phyloP scores from a whole-genome alignment of 1,139 yeast species.

The Nakaseomyces bracarensis region DNA sequence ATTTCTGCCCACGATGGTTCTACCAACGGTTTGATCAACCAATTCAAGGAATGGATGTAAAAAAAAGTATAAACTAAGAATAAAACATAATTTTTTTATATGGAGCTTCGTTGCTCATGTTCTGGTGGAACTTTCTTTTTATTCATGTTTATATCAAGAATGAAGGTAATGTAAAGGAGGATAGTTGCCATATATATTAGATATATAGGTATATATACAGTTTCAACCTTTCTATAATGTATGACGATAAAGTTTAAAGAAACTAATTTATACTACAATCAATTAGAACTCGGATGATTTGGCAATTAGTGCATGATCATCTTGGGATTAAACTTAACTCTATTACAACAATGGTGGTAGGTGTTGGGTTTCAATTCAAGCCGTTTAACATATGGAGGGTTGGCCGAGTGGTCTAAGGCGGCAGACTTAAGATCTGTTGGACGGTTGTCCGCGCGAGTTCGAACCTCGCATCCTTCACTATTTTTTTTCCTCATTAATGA shows the following conservation, averaged over 20 bases:
- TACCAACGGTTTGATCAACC: conserved; percentile 87
- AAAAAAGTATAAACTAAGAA: not conserved
- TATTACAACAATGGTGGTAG: too few relatives aligned
- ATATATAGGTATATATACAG: not conserved
- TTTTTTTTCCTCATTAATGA: conserved; percentile 27
- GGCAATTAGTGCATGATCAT: too few relatives aligned
- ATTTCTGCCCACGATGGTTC: conserved; percentile 77
- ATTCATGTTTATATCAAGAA: not conserved
- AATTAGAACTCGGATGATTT: too few relatives aligned
- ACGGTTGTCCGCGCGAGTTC: conserved; percentile 62
- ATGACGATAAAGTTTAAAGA: conserved; percentile 4
- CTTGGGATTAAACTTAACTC: too few relatives aligned
- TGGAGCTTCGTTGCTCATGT: too few relatives aligned
- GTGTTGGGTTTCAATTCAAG: too few relatives aligned
- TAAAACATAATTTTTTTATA: not conserved
- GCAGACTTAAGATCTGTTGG: conserved; percentile 11
- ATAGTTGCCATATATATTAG: not conserved
- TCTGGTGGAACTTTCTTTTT: not conserved
- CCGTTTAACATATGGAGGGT: conserved; percentile 6
- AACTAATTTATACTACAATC: too few relatives aligned
- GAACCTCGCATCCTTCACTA: conserved; percentile 70
- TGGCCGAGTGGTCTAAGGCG: conserved; percentile 12
- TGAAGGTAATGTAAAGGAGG: not conserved
- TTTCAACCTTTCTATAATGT: not conserved
- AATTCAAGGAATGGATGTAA: conserved; percentile 81